A percentile compares a stretch with the other conserved stretches of the same genome.
Conservation (phyloP, 768 basidiomycete genomes). For the Candolleomyces eurysporus region DNA sequence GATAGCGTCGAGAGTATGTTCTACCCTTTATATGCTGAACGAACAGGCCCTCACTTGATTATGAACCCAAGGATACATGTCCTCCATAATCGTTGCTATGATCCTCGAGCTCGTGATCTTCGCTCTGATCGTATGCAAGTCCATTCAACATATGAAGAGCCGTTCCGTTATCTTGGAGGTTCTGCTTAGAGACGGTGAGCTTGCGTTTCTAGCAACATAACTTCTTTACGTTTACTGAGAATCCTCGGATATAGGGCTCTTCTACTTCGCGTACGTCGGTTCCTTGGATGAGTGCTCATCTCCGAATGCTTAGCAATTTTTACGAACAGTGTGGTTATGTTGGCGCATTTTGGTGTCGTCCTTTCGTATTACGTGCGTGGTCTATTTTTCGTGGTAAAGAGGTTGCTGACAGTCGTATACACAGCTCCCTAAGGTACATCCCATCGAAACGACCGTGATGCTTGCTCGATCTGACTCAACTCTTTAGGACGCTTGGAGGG, state of each 20-base stretch:
- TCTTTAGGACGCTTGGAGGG: conserved; percentile 10
- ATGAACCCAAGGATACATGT: conserved; percentile 4
- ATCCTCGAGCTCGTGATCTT: conserved; percentile 42
- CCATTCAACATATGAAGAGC: conserved; percentile 22
- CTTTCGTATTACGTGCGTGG: conserved; percentile 8
- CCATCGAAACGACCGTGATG: conserved; percentile 11
- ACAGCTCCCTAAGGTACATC: background rate
- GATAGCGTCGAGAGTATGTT: conserved; percentile 4
- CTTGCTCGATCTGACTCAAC: conserved; percentile 8
- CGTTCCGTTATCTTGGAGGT: conserved; percentile 23
- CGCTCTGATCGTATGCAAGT: conserved; percentile 37
- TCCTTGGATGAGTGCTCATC: conserved; percentile 28
- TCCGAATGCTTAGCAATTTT: no score
- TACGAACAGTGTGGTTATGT: background rate
- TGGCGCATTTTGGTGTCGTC: conserved; percentile 6
- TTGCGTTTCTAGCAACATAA: background rate
- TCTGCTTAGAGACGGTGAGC: conserved; percentile 42
- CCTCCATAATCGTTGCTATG: conserved; percentile 13
- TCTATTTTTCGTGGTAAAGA: background rate
- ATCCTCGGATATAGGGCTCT: background rate
- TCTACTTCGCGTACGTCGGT: conserved; percentile 11
- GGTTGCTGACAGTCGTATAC: background rate
- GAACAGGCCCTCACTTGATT: background rate
- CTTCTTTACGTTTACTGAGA: background rate
- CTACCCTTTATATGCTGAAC: no score